A percentile compares a stretch with the other conserved stretches of the same genome.
These are phyloP conservation scores for Dichotomocladium elegans DNA, from an alignment of 371 early-diverging fungal genomes.

Conservation along the genomic window DNA sequence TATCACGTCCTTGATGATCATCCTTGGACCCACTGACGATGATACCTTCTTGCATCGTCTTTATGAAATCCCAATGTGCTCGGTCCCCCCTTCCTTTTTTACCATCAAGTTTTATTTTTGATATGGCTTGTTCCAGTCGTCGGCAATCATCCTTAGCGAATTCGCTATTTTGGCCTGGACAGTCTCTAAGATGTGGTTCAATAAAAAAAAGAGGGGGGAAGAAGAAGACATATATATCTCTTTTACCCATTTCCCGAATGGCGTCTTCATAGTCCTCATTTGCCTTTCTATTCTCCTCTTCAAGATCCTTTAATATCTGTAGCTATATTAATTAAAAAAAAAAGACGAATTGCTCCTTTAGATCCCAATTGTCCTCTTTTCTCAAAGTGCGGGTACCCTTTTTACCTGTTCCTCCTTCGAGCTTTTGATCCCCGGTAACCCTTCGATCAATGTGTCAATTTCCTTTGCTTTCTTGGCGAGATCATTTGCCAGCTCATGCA, in stretches of 20 bases:
- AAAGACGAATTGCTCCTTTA: no score
- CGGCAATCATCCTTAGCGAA: constrained; percentile 36
- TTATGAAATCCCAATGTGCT: no score
- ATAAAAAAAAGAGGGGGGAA: background rate
- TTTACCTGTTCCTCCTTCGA: constrained; percentile 65
- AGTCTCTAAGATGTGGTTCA: constrained; percentile 7
- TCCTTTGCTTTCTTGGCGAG: constrained; percentile 70
- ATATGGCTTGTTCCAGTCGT: constrained; percentile 22
- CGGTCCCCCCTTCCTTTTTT: background rate
- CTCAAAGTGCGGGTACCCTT: no score
- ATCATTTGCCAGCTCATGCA: constrained; percentile 61
- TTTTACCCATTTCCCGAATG: constrained; percentile 43
- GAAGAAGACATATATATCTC: background rate
- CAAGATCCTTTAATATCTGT: constrained; percentile 11
- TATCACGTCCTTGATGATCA: no score
- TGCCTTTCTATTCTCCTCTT: constrained; percentile 41
- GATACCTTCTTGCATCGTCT: no score
- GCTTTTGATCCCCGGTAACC: constrained; percentile 60
- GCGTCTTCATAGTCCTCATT: constrained; percentile 49
- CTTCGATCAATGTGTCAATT: constrained; percentile 65
- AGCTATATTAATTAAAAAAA: constrained; percentile 3
- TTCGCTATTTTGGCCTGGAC: constrained; percentile 29
- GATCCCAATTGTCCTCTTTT: background rate
- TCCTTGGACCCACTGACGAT: no score
- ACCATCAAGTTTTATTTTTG: background rate